phyloP scores from a whole-genome alignment of 202 grass and related monocot species.

The Carex arenaria region DNA sequence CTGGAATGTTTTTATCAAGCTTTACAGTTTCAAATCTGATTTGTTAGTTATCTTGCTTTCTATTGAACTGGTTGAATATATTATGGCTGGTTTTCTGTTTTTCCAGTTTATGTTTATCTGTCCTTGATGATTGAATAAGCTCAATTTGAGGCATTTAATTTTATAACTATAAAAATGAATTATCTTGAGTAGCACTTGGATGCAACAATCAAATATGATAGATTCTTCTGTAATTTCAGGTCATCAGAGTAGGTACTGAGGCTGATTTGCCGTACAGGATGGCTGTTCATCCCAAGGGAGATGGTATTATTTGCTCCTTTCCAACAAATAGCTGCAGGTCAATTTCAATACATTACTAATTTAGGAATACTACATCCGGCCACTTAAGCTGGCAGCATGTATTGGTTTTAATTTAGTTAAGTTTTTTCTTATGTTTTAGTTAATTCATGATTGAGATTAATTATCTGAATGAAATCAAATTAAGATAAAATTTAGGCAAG shows the following conservation, averaged over 20 bases:
- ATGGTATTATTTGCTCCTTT: slow-evolving; percentile 72
- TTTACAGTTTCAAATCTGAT: slow-evolving; percentile 1
- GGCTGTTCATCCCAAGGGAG: slow-evolving; percentile 70
- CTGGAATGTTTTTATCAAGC: not conserved
- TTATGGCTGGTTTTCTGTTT: not conserved
- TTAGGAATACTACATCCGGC: not conserved
- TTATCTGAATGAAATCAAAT: not conserved
- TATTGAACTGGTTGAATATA: not conserved
- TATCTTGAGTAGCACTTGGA: not conserved
- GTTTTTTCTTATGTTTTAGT: not conserved
- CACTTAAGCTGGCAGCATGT: not conserved
- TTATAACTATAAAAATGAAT: not conserved
- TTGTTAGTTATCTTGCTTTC: not conserved
- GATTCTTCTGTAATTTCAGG: slow-evolving; percentile 28
- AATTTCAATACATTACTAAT: slow-evolving; percentile 9
- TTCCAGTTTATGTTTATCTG: not conserved
- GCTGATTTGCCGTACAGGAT: slow-evolving; percentile 81
- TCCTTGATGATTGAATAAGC: not conserved
- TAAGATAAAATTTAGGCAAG: not conserved
- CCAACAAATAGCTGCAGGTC: slow-evolving; percentile 63
- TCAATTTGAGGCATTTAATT: not conserved
- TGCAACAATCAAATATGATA: not conserved
- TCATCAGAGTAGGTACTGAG: slow-evolving; percentile 46
- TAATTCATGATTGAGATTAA: not conserved
- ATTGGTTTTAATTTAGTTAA: not conserved